Percentiles rank a stretch among this genome's conserved stretches.
phyloP scores from a whole-genome alignment of 202 grass and related monocot species.

The Cymbopogon flexuosus region DNA sequence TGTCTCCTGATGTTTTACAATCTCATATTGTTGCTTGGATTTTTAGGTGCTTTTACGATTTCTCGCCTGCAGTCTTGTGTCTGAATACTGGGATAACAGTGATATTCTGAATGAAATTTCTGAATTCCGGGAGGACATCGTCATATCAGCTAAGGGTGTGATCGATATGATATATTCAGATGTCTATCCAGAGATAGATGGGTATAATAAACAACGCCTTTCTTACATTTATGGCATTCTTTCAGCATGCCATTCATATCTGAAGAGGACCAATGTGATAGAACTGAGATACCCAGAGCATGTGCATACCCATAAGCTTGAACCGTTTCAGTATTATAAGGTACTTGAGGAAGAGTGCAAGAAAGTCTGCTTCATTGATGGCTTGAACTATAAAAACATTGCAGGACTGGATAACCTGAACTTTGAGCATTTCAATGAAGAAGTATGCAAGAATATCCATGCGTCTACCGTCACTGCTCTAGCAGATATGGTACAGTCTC shows the following conservation, averaged over 20 bases:
- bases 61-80: slow-evolving; percentile 72
- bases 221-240: slow-evolving; percentile 86
- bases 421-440: slow-evolving; percentile 93
- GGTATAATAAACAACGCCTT: slow-evolving; percentile 77
- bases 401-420: slow-evolving; percentile 82
- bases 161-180: slow-evolving; percentile 70
- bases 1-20: slow-evolving; percentile 20
- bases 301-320: slow-evolving; percentile 67
- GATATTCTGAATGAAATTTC: slow-evolving; percentile 84
- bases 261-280: slow-evolving; percentile 52
- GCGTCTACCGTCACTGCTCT: slow-evolving; percentile 59
- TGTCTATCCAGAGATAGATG: slow-evolving; percentile 79
- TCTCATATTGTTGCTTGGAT: slow-evolving; percentile 41
- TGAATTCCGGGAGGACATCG: slow-evolving; percentile 83
- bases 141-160: slow-evolving; percentile 65
- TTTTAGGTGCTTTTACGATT: slow-evolving; percentile 79
- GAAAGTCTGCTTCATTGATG: slow-evolving; percentile 67
- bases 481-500: slow-evolving; percentile 62
- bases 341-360: slow-evolving; percentile 86
- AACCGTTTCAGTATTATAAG: slow-evolving; percentile 84
- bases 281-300: slow-evolving; percentile 62
- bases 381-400: slow-evolving; percentile 91
- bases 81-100: slow-evolving; percentile 73
- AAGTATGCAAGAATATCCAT: slow-evolving; percentile 86
- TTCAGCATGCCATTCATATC: slow-evolving; percentile 67